Evolutionary conservation across 495 filamentous ascomycete species (phyloP).

Genomic region (Friedmanniomyces endolithicus): DNA sequence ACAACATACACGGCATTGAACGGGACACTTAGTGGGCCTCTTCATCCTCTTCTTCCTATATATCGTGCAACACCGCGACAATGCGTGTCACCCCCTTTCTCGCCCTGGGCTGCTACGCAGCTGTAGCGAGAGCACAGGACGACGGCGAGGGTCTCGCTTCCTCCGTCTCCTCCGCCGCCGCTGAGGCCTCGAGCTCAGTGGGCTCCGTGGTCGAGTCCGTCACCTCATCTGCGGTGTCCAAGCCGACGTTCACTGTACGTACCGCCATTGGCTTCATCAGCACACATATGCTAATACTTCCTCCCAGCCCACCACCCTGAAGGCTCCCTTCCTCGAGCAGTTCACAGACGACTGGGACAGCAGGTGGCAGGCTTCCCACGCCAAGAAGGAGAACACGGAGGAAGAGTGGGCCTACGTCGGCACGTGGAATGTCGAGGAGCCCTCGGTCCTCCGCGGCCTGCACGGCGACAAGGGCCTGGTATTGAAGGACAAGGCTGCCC

Average conservation of each 20-base stretch:
- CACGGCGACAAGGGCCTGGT: slow-evolving; percentile 94
- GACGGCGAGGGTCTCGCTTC: slow-evolving; percentile 19
- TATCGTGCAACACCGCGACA: slow-evolving; percentile 11
- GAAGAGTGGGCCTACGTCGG: slow-evolving; percentile 98
- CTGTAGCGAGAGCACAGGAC: slow-evolving; percentile 27
- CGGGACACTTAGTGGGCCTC: neutral
- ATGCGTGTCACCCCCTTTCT: slow-evolving; percentile 30
- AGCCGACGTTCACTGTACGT: slow-evolving; percentile 84
- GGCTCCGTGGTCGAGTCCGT: slow-evolving; percentile 34
- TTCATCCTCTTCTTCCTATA: neutral
- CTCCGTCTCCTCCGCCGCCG: slow-evolving; percentile 9
- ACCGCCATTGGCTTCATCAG: neutral
- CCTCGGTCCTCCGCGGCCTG: slow-evolving; percentile 80
- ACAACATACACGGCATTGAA: too few relatives aligned
- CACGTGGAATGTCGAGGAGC: slow-evolving; percentile 95
- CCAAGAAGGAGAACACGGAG: slow-evolving; percentile 85
- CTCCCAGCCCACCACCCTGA: slow-evolving; percentile 66
- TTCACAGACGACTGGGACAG: slow-evolving; percentile 92
- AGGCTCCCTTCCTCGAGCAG: slow-evolving; percentile 95
- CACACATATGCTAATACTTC: slow-evolving; percentile 10
- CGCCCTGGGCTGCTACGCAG: slow-evolving; percentile 27
- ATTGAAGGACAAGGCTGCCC: slow-evolving; percentile 89
- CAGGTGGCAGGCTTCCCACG: slow-evolving; percentile 83
- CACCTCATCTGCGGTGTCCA: slow-evolving; percentile 47
- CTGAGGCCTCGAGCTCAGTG: slow-evolving; percentile 22